phyloP scores from a whole-genome alignment of 2,329 filamentous ascomycete species.

The Colletotrichum sp. region DNA sequence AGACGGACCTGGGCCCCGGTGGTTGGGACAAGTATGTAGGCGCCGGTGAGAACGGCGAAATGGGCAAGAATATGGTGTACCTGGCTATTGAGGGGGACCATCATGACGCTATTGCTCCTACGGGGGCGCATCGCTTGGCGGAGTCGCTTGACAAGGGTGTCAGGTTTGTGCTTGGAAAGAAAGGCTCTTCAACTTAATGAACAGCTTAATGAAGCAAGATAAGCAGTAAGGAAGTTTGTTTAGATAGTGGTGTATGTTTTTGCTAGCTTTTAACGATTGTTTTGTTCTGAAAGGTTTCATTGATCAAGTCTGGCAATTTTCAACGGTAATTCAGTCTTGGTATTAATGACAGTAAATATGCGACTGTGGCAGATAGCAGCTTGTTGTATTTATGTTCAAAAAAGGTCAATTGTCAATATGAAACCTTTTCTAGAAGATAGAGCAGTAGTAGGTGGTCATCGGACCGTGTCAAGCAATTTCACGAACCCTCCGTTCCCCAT shows the following conservation, averaged over 20 bases:
- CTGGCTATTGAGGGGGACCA: neutral
- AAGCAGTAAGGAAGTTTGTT: neutral
- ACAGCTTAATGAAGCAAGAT: neutral
- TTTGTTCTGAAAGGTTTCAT: neutral
- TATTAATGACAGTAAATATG: too few species aligned
- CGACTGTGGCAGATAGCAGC: too few species aligned
- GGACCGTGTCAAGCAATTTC: too few species aligned
- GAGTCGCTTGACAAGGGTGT: neutral
- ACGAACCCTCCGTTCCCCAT: neutral
- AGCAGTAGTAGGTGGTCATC: accelerated
- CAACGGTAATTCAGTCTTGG: too few species aligned
- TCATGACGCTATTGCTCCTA: neutral
- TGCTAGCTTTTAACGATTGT: too few species aligned
- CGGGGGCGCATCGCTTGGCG: neutral
- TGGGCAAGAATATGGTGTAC: neutral
- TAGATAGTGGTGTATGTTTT: neutral
- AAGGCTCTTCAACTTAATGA: neutral
- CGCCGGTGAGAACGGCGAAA: neutral
- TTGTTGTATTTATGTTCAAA: too few species aligned
- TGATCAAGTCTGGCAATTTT: neutral
- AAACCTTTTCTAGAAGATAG: too few species aligned
- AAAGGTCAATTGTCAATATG: too few species aligned
- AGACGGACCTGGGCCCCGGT: neutral
- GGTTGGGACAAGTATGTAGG: neutral
- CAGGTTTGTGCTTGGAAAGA: neutral